These are phyloP conservation scores for Ammopiptanthus mongolicus DNA, from an alignment of 306 rosid species.

Conservation along the genomic window DNA sequence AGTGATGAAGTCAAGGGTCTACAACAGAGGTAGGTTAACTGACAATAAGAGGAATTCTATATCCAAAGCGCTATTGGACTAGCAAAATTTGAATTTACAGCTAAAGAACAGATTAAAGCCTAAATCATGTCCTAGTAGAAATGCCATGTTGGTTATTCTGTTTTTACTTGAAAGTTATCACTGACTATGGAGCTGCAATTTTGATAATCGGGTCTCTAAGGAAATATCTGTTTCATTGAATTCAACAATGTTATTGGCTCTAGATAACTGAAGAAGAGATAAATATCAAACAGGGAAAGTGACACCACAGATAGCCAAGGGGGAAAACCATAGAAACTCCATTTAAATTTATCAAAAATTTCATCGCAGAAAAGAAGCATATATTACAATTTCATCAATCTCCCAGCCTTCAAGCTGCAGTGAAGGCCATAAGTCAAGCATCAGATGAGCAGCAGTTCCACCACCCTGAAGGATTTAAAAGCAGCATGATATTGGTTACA, in stretches of 20 bases:
- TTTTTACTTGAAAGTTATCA: neutral
- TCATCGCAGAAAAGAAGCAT: slow-evolving; percentile 10
- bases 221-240: neutral
- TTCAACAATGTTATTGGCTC: neutral
- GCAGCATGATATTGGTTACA: slow-evolving; percentile 6
- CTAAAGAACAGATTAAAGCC: neutral
- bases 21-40: neutral
- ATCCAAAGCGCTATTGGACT: neutral
- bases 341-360: slow-evolving; percentile 9
- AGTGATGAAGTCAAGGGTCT: neutral
- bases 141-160: neutral
- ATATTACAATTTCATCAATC: slow-evolving; percentile 74
- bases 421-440: slow-evolving; percentile 89
- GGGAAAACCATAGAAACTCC: neutral
- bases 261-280: neutral
- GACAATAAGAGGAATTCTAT: neutral
- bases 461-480: slow-evolving; percentile 66
- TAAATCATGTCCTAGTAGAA: neutral
- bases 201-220: neutral
- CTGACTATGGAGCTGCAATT: neutral
- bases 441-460: slow-evolving; percentile 88
- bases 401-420: slow-evolving; percentile 97
- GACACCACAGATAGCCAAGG: neutral
- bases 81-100: neutral
- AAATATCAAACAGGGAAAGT: neutral